Evolutionary conservation across 306 rosid species (phyloP).

Genomic region (Casuarina equisetifolia): DNA sequence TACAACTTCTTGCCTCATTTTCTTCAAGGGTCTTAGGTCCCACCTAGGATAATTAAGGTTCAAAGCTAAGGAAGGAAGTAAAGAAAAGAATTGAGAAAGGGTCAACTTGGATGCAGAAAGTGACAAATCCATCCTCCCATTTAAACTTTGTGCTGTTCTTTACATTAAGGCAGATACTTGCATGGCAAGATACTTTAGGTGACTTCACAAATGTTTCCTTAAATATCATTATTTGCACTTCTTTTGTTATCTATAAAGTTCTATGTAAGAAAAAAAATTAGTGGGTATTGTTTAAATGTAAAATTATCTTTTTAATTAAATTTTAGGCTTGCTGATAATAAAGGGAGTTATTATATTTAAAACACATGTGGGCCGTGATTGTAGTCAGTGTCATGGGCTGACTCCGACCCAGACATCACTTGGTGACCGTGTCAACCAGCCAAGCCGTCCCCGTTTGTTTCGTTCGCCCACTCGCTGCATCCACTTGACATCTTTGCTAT

Average conservation of each 20-base stretch:
- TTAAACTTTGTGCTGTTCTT: background rate
- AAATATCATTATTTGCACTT: no score
- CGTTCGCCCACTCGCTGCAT: background rate
- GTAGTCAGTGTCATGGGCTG: background rate
- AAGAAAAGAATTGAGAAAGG: background rate
- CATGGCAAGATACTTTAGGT: no score
- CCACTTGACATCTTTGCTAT: constrained; percentile 1
- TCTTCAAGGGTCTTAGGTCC: background rate
- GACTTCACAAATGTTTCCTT: background rate
- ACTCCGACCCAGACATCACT: constrained; percentile 11
- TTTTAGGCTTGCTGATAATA: no score
- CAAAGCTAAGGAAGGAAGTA: background rate
- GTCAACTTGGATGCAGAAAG: background rate
- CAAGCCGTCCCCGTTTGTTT: constrained; percentile 25
- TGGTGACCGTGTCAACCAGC: constrained; percentile 28
- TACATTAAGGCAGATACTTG: no score
- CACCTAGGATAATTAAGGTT: background rate
- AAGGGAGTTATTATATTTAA: background rate
- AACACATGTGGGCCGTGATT: constrained; percentile 1
- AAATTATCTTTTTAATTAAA: background rate
- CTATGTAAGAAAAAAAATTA: background rate
- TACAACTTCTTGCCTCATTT: background rate
- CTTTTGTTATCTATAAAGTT: no score
- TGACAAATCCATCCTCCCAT: background rate
- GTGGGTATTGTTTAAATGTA: no score